phyloP scores from a whole-genome alignment of 2,329 filamentous ascomycete genomes.

The Grosmannia serpens region DNA sequence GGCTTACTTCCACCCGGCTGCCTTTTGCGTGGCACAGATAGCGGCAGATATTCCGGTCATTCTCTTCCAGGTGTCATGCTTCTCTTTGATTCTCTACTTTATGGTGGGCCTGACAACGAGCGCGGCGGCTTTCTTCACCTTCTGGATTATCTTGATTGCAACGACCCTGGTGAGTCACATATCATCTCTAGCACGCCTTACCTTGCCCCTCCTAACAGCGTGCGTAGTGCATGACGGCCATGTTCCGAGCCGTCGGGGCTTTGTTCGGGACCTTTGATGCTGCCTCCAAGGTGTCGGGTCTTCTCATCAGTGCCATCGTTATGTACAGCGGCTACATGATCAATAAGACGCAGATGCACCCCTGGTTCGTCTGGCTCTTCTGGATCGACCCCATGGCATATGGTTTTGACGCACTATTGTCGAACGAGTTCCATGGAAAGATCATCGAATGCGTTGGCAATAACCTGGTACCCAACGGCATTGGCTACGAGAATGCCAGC shows the following conservation, averaged over 20 bases:
- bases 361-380: conserved; percentile 58
- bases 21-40: conserved; percentile 46
- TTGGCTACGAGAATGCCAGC: conserved; percentile 28
- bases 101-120: conserved; percentile 59
- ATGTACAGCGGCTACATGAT: conserved; percentile 59
- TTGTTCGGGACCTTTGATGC: conserved; percentile 51
- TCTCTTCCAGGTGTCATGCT: conserved; percentile 51
- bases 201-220: conserved; percentile 32
- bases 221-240: conserved; percentile 47
- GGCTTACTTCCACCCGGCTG: conserved; percentile 40
- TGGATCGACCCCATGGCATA: conserved; percentile 56
- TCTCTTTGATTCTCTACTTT: conserved; percentile 66
- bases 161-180: not conserved
- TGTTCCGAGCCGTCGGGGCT: conserved; percentile 49
- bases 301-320: conserved; percentile 49
- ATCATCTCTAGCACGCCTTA: not conserved
- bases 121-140: conserved; percentile 57
- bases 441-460: conserved; percentile 35
- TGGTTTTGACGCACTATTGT: conserved; percentile 47
- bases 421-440: conserved; percentile 42
- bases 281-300: conserved; percentile 46
- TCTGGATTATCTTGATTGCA: conserved; percentile 26
- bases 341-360: conserved; percentile 50
- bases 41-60: conserved; percentile 50
- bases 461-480: conserved; percentile 40